Evolutionary conservation across 495 filamentous ascomycete species (phyloP).

Genomic region (Neurospora sp.): DNA sequence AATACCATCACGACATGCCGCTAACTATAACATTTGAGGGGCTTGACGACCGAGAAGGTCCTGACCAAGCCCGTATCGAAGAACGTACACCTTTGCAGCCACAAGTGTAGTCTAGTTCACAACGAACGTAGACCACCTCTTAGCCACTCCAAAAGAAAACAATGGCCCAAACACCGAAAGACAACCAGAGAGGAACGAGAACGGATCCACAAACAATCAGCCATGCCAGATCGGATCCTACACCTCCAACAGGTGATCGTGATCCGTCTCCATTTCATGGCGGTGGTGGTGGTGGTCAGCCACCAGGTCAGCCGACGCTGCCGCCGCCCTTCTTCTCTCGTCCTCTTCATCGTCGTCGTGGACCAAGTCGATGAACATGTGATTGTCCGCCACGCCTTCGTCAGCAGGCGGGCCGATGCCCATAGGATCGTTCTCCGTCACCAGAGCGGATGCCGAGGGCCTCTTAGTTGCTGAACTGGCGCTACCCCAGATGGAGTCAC

Average conservation of each 20-base stretch:
- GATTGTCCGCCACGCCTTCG: constrained; percentile 36
- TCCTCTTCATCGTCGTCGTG: constrained; percentile 41
- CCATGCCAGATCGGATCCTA: background rate
- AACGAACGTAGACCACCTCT: background rate
- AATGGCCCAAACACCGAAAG: background rate
- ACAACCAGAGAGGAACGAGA: background rate
- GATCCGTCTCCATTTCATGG: constrained; percentile 21
- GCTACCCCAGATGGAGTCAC: constrained; percentile 30
- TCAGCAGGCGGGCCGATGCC: constrained; percentile 21
- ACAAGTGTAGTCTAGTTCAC: background rate
- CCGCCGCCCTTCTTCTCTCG: background rate
- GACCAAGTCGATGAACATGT: constrained; percentile 44
- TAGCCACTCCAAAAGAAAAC: background rate
- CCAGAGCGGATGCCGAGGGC: background rate
- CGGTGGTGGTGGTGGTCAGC: constrained; percentile 28
- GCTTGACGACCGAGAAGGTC: background rate
- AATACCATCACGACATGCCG: background rate
- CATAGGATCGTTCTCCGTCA: constrained; percentile 19
- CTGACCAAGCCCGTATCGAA: background rate
- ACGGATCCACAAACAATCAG: background rate
- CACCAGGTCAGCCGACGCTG: constrained; percentile 17
- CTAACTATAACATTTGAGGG: background rate
- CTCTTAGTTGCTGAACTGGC: constrained; percentile 17
- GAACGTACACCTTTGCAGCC: background rate
- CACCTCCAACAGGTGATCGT: background rate